Evolutionary conservation across 805 yeast species (phyloP), one percentile per base, ranked within the genome.

Genomic region (Wickerhamomyces queroliae): DNA sequence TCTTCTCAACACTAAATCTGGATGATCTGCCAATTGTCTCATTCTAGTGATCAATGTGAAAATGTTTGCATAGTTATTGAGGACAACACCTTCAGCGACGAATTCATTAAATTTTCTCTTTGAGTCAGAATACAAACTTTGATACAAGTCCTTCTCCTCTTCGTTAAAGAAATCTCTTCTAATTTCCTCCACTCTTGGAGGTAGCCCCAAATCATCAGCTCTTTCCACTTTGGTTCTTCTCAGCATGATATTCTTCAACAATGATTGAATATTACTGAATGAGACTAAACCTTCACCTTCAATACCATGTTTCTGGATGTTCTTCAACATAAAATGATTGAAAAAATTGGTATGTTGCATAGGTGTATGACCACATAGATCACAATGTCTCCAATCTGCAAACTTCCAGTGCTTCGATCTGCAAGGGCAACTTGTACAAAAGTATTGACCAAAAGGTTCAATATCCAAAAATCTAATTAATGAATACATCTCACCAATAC

Each of bases 1-100:
- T 38, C 90, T 70, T 49, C 89, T 80, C 56, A 93, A 67, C 1
- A 93, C 97, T 46, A 93, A 67, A 63, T 93, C 99, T 0, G 99
- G 99, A 61, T 93, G 99, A 59, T 93, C 99, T 0, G 99, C 98
- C 51, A 93, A 69, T 62, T 93, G 99, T 53, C 99, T 77, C 99
- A 93, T 95, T 52, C 99, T 70, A 0, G 99, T 93, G 53, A 93
- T 90, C 41, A 93, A 71, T 0, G 98, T 90, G 65, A 93, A 93
- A 54, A 93, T 93, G 55, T 93, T 93, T 34, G 99, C 99, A 64
- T 93, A 93, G 60, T 93, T 93, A 63, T 93, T 93, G 42, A 93
- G 68, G 19, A 93, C 97, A 30, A 93, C 96, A 62, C 99, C 99
- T 56, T 87, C 91, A 18, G 95, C 93, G 29, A 93, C 98, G 58